Evolutionary conservation across 495 filamentous ascomycete genomes (phyloP), one percentile per base, ranked within the genome.

Genomic region (Neurospora sp.): DNA sequence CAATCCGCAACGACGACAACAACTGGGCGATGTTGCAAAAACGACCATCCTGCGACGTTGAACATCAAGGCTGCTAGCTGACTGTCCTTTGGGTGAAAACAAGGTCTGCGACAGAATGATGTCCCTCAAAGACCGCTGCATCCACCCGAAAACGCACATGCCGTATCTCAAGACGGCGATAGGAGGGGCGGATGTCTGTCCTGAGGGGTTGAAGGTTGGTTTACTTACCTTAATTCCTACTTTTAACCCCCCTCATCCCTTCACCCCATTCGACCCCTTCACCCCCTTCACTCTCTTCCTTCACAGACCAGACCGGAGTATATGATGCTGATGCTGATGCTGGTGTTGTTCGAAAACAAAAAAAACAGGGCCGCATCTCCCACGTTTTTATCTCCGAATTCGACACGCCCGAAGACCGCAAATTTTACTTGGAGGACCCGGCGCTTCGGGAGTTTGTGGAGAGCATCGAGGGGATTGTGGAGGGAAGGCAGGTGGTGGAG

Each of bases 341-440:
- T 39, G 38, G 10, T 9, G 9, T 9, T 39, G 38, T 28, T 28
- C 24, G 24, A 28, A 28, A 28, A 28, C 24, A 9, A 40, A 4
- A 43, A n/a, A 28, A n/a, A 73, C 72, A 91, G 88, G 79, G 81
- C 36, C 87, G 83, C 3, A 85, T 86, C 71, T 87, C 87, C 7
- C 90, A 93, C 76, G 86, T 77, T 1, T 91, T 92, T 74, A 80
- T 92, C 3, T 75, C 83, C 39, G 84, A 90, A 76, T 92, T 93
- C 74, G 86, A 87, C 38, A 90, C 77, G 69, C 80, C 81, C n/a
- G 85, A 85, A 70, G 89, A 91, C 74, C 79, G 86, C 39, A 78
- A 84, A 11, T 91, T 89, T 74, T 90, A 89, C 74, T 34, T 86
- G 4, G 70, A 83, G n/a, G 89, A 90, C 72, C 87, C 85, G 1